Conservation (phyloP, 352 stramenopile genomes). For the Saprolegnia parasitica region DNA sequence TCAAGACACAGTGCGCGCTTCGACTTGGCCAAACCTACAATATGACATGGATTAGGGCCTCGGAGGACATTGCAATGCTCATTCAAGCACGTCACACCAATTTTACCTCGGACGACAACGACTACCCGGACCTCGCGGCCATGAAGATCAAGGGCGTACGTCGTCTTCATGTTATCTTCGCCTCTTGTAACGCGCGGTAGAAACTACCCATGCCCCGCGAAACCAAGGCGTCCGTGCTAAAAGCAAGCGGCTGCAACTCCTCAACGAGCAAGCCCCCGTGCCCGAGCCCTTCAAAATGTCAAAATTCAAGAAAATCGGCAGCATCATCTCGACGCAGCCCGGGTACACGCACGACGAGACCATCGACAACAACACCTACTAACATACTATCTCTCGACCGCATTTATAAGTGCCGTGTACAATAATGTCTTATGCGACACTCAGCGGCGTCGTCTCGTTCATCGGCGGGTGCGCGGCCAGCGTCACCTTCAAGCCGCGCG, state of each 20-base stretch:
- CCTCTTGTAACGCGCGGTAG: too few species aligned
- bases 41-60: conserved; percentile 39
- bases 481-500: neutral
- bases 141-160: conserved; percentile 79
- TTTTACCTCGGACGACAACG: conserved; percentile 56
- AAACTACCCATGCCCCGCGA: conserved; percentile 71
- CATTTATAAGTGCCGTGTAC: neutral
- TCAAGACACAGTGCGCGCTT: conserved; percentile 65
- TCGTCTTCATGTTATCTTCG: too few species aligned
- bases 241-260: conserved; percentile 50
- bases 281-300: conserved; percentile 78
- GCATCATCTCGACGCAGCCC: conserved; percentile 61
- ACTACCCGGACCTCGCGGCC: conserved; percentile 71
- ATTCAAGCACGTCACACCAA: conserved; percentile 65
- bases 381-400: too few species aligned
- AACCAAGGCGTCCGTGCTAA: conserved; percentile 57
- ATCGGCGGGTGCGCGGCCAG: neutral
- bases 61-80: conserved; percentile 64
- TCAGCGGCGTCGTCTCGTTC: conserved; percentile 1
- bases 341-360: conserved; percentile 18
- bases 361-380: conserved; percentile 6
- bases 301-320: conserved; percentile 78
- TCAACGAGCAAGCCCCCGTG: conserved; percentile 33
- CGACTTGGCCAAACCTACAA: too few species aligned
- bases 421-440: conserved; percentile 5